Conservation (phyloP, 768 basidiomycete genomes). For the Lactarius vividus region DNA sequence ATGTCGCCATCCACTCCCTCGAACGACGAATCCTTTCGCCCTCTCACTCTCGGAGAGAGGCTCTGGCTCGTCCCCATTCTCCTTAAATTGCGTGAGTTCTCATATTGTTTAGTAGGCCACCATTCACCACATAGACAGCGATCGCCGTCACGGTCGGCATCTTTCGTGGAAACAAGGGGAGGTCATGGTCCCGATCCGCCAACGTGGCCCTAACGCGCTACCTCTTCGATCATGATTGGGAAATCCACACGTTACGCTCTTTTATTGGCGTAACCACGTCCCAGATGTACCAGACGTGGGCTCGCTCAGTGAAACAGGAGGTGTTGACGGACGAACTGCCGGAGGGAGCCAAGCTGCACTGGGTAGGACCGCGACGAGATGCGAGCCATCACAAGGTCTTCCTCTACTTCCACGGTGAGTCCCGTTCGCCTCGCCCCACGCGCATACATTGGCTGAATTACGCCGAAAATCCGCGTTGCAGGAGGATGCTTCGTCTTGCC, state of each 20-base stretch:
- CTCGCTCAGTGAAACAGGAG: not conserved
- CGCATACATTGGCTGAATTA: not conserved
- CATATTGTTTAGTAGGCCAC: not conserved
- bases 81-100: slow-evolving; percentile 5
- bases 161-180: slow-evolving; percentile 9
- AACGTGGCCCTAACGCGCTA: slow-evolving; percentile 4
- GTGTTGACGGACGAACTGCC: slow-evolving; percentile 4
- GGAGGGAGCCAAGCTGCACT: slow-evolving; percentile 14
- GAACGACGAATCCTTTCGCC: not conserved
- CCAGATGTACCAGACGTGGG: slow-evolving; percentile 5
- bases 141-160: slow-evolving; percentile 14
- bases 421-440: not conserved
- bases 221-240: not conserved
- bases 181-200: slow-evolving; percentile 12
- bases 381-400: not conserved
- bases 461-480: not conserved
- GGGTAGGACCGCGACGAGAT: slow-evolving; percentile 18
- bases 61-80: not conserved
- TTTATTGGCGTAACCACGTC: slow-evolving; percentile 10
- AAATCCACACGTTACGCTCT: not conserved
- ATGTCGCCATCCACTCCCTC: not conserved
- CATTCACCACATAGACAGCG: slow-evolving; percentile 2
- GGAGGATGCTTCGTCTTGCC: slow-evolving; percentile 6
- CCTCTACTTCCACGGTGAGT: slow-evolving; percentile 8
- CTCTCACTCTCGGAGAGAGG: slow-evolving; percentile 12